These are phyloP conservation scores for Biscutella laevigata DNA, from an alignment of 441 rosid species.

Conservation along the genomic window DNA sequence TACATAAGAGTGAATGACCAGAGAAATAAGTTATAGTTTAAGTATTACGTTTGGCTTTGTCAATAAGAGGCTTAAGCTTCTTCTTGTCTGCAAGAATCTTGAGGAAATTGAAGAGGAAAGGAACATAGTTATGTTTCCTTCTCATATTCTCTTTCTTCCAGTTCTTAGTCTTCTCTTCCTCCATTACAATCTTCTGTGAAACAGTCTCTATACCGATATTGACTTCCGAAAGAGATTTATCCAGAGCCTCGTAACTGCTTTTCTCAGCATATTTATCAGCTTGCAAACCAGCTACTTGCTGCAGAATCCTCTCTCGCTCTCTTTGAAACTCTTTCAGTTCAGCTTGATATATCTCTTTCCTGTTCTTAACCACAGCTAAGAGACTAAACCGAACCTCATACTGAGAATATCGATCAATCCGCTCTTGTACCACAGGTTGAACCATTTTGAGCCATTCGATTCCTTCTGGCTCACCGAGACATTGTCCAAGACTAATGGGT, in stretches of 20 bases:
- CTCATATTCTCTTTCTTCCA: constrained; percentile 29
- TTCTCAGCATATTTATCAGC: constrained; percentile 40
- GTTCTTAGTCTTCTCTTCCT: constrained; percentile 30
- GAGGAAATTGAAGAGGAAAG: constrained; percentile 32
- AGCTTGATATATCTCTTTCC: constrained; percentile 26
- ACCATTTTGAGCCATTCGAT: constrained; percentile 27
- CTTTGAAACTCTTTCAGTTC: constrained; percentile 26
- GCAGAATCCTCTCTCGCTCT: constrained; percentile 27
- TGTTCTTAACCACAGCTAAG: constrained; percentile 28
- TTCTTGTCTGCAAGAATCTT: constrained; percentile 30
- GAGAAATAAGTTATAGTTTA: background rate
- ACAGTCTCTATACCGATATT: constrained; percentile 25
- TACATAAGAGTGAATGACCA: background rate
- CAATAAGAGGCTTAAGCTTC: constrained; percentile 29
- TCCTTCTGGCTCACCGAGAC: constrained; percentile 21
- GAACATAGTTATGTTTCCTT: constrained; percentile 30
- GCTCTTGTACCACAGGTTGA: constrained; percentile 26
- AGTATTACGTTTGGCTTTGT: constrained; percentile 17
- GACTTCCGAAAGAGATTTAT: constrained; percentile 24
- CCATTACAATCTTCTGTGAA: constrained; percentile 31
- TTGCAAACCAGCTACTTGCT: constrained; percentile 33
- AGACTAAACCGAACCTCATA: constrained; percentile 27
- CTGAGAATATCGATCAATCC: constrained; percentile 17
- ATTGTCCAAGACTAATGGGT: constrained; percentile 28
- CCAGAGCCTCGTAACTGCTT: constrained; percentile 29